These are phyloP conservation scores for Inga oerstediana DNA, from an alignment of 306 rosid species.

Conservation along the genomic window DNA sequence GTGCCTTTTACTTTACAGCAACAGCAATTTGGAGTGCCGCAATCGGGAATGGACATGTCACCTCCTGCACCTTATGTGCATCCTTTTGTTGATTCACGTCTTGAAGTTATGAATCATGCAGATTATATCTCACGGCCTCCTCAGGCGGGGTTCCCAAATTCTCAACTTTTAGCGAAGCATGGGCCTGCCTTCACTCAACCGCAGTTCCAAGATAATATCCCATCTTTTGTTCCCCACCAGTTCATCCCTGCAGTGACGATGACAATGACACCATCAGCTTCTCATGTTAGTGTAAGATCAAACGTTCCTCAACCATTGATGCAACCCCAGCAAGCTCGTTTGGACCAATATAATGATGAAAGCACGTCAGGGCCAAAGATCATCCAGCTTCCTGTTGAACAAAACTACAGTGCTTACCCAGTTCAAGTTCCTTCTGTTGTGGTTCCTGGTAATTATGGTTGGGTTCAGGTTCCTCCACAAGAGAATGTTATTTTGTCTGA, in stretches of 20 bases:
- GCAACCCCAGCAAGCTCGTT: slow-evolving; percentile 59
- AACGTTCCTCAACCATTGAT: slow-evolving; percentile 50
- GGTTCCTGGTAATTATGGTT: slow-evolving; percentile 59
- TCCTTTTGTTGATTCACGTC: slow-evolving; percentile 59
- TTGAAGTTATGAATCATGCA: slow-evolving; percentile 46
- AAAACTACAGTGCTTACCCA: slow-evolving; percentile 58
- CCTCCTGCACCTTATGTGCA: slow-evolving; percentile 54
- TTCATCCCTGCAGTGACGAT: slow-evolving; percentile 57
- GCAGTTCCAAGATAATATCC: slow-evolving; percentile 50
- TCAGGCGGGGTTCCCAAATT: slow-evolving; percentile 60
- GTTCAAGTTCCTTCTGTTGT: slow-evolving; percentile 55
- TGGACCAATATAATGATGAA: slow-evolving; percentile 61
- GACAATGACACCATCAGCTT: slow-evolving; percentile 56
- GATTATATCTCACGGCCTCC: slow-evolving; percentile 66
- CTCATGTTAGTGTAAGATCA: slow-evolving; percentile 54
- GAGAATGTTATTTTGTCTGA: slow-evolving; percentile 58
- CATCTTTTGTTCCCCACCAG: slow-evolving; percentile 50
- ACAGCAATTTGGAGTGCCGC: slow-evolving; percentile 55
- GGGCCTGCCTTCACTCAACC: slow-evolving; percentile 54
- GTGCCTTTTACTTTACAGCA: slow-evolving; percentile 48
- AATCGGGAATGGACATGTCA: slow-evolving; percentile 54
- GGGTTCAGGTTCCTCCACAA: slow-evolving; percentile 68
- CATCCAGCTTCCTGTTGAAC: slow-evolving; percentile 73
- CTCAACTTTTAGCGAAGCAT: slow-evolving; percentile 51
- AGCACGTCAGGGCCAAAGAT: slow-evolving; percentile 57